Conservation (phyloP, 2,329 filamentous ascomycete genomes). For the Apiospora phragmitis region DNA sequence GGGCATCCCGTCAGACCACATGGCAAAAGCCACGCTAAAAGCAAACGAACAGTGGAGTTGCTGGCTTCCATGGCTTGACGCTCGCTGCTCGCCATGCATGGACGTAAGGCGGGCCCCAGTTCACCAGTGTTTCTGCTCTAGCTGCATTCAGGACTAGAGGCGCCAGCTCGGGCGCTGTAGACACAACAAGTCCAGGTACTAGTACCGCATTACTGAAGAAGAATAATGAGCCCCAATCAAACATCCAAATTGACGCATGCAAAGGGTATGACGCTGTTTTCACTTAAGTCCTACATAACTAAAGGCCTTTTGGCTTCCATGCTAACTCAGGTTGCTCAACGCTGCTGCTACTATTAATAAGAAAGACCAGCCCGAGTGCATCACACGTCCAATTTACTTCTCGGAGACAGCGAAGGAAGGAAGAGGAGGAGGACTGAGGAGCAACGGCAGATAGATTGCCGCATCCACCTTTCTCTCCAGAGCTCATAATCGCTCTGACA, state of each 20-base stretch:
- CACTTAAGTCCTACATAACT: no score
- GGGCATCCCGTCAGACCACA: conserved; percentile 7
- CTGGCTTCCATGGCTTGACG: not conserved
- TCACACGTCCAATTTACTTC: not conserved
- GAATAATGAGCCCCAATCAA: not conserved
- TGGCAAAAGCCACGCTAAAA: conserved; percentile 4
- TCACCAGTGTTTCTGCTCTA: not conserved
- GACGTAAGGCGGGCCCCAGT: not conserved
- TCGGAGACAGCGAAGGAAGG: not conserved
- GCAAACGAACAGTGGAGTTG: not conserved
- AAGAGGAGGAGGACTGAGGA: not conserved
- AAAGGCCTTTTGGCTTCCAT: not conserved
- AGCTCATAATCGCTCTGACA: not conserved
- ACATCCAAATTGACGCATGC: not conserved
- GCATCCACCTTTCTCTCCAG: not conserved
- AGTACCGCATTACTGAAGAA: not conserved
- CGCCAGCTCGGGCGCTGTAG: not conserved
- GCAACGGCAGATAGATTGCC: not conserved
- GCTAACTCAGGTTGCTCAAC: not conserved
- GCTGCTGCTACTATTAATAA: not conserved
- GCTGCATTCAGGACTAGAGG: not conserved
- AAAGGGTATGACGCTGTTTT: not conserved
- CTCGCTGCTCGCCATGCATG: not conserved
- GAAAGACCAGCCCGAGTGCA: not conserved
- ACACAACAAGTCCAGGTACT: not conserved